Conservation (phyloP, 352 stramenopile species). For the Pythium rhizo-oryzae region DNA sequence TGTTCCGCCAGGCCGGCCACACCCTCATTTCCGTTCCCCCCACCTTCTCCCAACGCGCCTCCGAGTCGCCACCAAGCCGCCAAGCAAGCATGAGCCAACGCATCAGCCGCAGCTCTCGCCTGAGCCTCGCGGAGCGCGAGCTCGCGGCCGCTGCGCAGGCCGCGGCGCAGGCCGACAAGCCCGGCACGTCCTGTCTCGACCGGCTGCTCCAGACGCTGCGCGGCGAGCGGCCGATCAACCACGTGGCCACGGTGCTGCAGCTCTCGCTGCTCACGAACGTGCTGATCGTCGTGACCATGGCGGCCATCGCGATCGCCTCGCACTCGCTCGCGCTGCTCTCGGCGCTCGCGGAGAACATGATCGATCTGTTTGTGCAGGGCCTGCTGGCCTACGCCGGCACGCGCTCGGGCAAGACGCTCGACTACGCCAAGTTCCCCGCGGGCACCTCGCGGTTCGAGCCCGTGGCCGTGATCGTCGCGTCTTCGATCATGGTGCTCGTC, state of each 20-base stretch:
- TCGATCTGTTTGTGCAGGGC: constrained; percentile 92
- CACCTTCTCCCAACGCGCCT: neutral
- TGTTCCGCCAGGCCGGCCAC: too few relatives aligned
- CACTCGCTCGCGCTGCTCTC: constrained; percentile 91
- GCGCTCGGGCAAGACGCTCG: constrained; percentile 66
- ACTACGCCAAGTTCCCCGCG: constrained; percentile 91
- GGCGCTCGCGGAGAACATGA: constrained; percentile 90
- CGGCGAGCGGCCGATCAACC: constrained; percentile 50
- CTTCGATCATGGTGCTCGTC: constrained; percentile 92
- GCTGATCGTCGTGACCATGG: constrained; percentile 69
- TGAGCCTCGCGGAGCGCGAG: constrained; percentile 18
- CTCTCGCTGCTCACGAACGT: constrained; percentile 66
- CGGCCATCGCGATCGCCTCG: constrained; percentile 68
- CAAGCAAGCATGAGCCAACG: constrained; percentile 18
- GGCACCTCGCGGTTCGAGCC: constrained; percentile 91
- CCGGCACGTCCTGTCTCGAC: constrained; percentile 5
- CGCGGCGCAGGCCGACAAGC: neutral
- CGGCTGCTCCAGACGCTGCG: constrained; percentile 28
- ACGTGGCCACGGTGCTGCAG: constrained; percentile 57
- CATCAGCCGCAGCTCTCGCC: constrained; percentile 22
- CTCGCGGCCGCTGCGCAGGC: neutral
- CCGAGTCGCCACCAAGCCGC: too few relatives aligned
- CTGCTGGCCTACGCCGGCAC: constrained; percentile 91
- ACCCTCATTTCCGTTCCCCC: neutral
- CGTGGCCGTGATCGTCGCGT: constrained; percentile 91